Evolutionary conservation across 768 basidiomycete species (phyloP), one percentile per base, ranked within the genome.

Genomic region (Mycena albidolilacea): DNA sequence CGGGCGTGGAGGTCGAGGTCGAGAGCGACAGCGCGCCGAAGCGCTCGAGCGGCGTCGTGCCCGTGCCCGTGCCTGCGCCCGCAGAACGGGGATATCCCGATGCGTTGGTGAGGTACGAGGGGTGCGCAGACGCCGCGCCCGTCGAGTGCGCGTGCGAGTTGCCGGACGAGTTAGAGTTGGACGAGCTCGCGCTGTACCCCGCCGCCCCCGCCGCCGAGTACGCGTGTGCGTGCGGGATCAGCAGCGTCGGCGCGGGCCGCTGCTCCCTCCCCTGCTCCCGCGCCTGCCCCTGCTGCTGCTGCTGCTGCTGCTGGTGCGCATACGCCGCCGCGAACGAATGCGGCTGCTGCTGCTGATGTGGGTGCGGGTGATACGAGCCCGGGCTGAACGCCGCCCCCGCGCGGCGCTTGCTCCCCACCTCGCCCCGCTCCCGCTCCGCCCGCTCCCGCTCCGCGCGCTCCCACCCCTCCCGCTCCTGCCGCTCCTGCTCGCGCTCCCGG

Each of bases 311-410:
- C 15, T 46, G 41, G 41, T 43, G 41, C 41, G 41, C 14, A 14
- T 43, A 43, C 41, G 41, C 41, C 41, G 41, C 41, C 41, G 41
- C 41, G 41, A 61, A 61, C 60, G 60, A 12, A 14, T 44, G 57
- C 46, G 30, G 5, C 63, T n/a, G 55, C 60, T 38, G 39, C 60
- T 23, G 39, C 57, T 23, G 23, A 55, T n/a, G 57, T 46, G 65
- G 46, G 30, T 30, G 63, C 21, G 48, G 60, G 70, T 70, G 72
- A 19, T 75, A 72, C 59, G 59, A 62, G 37, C 58, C 39, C 23
- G 74, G 74, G 54, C 74, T 75, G 48, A 75, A 75, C 64, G 74
- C 74, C 7, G 68, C 71, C 38, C 38, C 71, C 30, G 74, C 74
- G 14, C 74, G 62, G 9, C 74, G 55, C 57, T 70, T 75, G 35